phyloP scores from a whole-genome alignment of 257 asterid genomes.

The Rehmannia glutinosa region DNA sequence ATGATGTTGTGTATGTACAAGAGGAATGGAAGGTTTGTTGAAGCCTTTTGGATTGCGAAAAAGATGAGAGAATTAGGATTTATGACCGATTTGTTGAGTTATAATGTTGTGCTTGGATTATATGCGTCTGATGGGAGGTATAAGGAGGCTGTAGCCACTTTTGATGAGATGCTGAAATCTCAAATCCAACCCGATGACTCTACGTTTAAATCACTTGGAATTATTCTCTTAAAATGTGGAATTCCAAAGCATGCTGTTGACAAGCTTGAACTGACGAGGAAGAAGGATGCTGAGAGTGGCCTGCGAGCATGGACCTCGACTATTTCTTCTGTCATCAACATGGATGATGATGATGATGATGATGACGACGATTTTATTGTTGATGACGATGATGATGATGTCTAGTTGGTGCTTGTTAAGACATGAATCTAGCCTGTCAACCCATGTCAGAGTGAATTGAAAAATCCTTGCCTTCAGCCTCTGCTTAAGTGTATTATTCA shows the following conservation, averaged over 20 bases:
- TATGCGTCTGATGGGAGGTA: constrained; percentile 79
- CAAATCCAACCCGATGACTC: constrained; percentile 58
- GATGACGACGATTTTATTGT: constrained; percentile 19
- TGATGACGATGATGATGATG: constrained; percentile 24
- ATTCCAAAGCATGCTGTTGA: constrained; percentile 54
- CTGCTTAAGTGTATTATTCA: too few species aligned
- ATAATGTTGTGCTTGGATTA: constrained; percentile 65
- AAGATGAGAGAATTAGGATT: constrained; percentile 76
- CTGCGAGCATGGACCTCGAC: constrained; percentile 54
- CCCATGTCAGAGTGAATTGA: too few species aligned
- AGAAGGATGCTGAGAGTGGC: constrained; percentile 45
- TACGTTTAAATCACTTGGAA: constrained; percentile 68
- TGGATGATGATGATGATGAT: constrained; percentile 28
- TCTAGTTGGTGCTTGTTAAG: background rate
- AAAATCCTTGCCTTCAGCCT: too few species aligned
- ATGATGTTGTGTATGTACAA: constrained; percentile 96
- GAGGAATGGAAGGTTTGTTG: constrained; percentile 66
- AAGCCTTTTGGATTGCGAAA: constrained; percentile 57
- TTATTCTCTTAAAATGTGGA: constrained; percentile 73
- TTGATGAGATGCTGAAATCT: constrained; percentile 63
- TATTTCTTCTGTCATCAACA: constrained; percentile 48
- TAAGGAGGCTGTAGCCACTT: constrained; percentile 72
- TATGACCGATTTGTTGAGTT: constrained; percentile 75
- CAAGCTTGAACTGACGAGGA: constrained; percentile 52
- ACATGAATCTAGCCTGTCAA: too few species aligned